Base-by-base conservation (phyloP, 441 rosid genomes). In the Populus trichocarpa region DNA sequence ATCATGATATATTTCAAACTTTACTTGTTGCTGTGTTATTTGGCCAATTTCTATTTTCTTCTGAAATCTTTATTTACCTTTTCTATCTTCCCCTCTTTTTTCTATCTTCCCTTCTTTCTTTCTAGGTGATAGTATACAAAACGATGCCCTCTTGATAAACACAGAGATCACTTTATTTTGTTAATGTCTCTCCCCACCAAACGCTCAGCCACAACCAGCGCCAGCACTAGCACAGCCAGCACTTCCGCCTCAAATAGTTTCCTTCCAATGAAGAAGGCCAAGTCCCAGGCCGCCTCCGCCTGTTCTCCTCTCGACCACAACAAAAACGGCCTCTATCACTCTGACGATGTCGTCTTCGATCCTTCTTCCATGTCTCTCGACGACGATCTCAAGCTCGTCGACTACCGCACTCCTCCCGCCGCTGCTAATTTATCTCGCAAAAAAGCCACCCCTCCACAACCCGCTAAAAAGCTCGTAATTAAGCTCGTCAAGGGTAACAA, bases 151-250 rank as follows among this genome's bases (percentile, higher is more conserved):
- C 80, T 14, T 33, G 70, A 25, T 69, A 57, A 79, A 77, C 67
- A 53, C 26, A 26, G 40, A 67, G 66, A 50, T 59, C 38, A 11
- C 18, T 63, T 50, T 30, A n/a, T 67, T 63, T 74, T 12, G 85
- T 81, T 81, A 71, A 92, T 96, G 99, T 94, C 97, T 94, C 96
- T 85, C 89, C 96, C 99, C 85, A 90, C 88, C 86, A 93, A 93
- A 87, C 98, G 96, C 92, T 87, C 92, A 74, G 85, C 82, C 85
- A 72, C 83, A 71, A 77, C 81, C 86, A 16, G 80, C 74, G 32
- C 84, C 68, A 14, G 84, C 75, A 50, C 82, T 63, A 25, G 84
- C 71, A 16, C 82, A 77, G 32, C 84, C 66, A 14, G 84, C 75
- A 50, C 82, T 63, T 63, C 88, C 53, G 42, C 82, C 61, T 26